Evolutionary conservation across 2,329 filamentous ascomycete genomes (phyloP).

Genomic region (Penicillium sp.): DNA sequence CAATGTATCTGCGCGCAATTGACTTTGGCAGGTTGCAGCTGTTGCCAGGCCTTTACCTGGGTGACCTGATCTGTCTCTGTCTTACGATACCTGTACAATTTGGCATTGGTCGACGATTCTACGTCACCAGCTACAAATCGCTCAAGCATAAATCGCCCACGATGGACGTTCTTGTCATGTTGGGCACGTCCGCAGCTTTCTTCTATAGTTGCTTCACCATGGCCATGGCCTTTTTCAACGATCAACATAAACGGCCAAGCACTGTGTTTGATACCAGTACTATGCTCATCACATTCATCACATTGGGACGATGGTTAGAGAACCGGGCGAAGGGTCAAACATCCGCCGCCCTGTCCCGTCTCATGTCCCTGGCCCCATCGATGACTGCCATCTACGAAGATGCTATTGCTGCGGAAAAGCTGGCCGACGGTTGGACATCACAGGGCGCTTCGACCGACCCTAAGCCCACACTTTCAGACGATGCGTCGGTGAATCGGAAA

Average conservation of each 20-base stretch:
- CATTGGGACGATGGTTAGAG: conserved; percentile 85
- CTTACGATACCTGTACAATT: conserved; percentile 95
- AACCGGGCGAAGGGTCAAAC: conserved; percentile 96
- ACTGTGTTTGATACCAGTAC: conserved; percentile 98
- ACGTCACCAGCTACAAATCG: conserved; percentile 89
- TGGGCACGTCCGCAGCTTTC: conserved; percentile 93
- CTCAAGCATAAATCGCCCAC: conserved; percentile 88
- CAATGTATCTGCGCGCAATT: conserved; percentile 75
- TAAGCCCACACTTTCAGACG: conserved; percentile 13
- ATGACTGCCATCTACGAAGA: conserved; percentile 97
- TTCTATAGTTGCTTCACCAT: conserved; percentile 92
- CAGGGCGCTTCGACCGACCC: conserved; percentile 12
- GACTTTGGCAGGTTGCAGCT: conserved; percentile 74
- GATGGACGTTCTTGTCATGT: conserved; percentile 94
- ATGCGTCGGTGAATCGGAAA: conserved; percentile 44
- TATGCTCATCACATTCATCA: conserved; percentile 97
- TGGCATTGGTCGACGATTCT: conserved; percentile 92
- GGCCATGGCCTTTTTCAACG: conserved; percentile 73
- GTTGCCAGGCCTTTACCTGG: conserved; percentile 76
- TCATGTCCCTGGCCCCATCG: conserved; percentile 95
- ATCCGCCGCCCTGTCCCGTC: conserved; percentile 83
- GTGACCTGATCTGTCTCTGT: conserved; percentile 78
- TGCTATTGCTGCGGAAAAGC: conserved; percentile 89
- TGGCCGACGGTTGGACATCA: conserved; percentile 71
- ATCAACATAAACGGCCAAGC: conserved; percentile 75